Base-by-base conservation (phyloP, 495 filamentous ascomycete species). In the Bacidia gigantensis region DNA sequence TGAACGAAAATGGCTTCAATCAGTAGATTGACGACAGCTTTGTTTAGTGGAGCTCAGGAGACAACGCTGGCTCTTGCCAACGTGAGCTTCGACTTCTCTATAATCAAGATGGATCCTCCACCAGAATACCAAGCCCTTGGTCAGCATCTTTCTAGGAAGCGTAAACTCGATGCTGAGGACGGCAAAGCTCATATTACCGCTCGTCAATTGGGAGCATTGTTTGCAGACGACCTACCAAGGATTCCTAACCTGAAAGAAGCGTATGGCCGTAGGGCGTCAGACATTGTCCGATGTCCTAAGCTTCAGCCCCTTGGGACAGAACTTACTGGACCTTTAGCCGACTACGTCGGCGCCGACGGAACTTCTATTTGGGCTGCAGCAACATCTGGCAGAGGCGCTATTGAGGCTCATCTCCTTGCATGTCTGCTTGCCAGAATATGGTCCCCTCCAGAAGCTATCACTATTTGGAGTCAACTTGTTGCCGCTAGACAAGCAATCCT, bases 281-380 rank as follows among this genome's bases (percentile, higher is more conserved):
- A 70, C 21, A 67, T 70, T 11, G 42, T 60, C 12, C 43, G 56
- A 14, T 40, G 20, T 5, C 46, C 56, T 20, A 47, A 49, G 24
- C 17, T 58, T 14, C 56, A 64, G 39, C 54, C 53, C 9, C 48
- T 44, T 50, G 45, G 39, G 11, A 44, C 11, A 26, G 21, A 24
- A 12, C 41, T 44, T 26, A 21, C 52, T 41, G 61, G 56, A 1
- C 44, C 50, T 12, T 61, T 63, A 53, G 56, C 50, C n/a, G 39
- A 22, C 44, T 38, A 40, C 22, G 46, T 56, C 11, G 59, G 59
- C 17, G 50, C 61, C 11, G 69, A 69, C 49, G 64, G 54, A n/a
- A 69, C 66, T 1, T 56, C 54, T 1, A 50, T 71, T 17, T 71
- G 67, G 68, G 68, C 69, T 18, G 66, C 66, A 3, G 68, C 64